These are phyloP conservation scores for Ustilago lituana DNA, from an alignment of 1,284 basidiomycete genomes.

Conservation along the genomic window DNA sequence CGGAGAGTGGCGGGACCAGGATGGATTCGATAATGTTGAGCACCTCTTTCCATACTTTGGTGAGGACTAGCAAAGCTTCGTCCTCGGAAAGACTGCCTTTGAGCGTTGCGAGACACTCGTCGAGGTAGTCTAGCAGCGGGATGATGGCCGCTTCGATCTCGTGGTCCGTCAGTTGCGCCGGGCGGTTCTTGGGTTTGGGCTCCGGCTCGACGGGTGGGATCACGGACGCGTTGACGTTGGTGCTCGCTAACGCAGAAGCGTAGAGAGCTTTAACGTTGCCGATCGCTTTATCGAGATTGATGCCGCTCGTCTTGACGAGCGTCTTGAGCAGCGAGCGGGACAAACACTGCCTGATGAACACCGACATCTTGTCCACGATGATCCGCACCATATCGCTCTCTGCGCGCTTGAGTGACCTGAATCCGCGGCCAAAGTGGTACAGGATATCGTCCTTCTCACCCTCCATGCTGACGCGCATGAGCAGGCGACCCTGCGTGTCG, in stretches of 20 bases:
- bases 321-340: conserved; percentile 76
- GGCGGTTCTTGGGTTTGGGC: conserved; percentile 66
- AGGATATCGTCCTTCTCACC: conserved; percentile 97
- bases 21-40: conserved; percentile 85
- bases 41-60: conserved; percentile 95
- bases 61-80: conserved; percentile 87
- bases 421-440: conserved; percentile 96
- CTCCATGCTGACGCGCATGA: conserved; percentile 94
- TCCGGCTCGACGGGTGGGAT: conserved; percentile 64
- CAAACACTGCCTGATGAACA: conserved; percentile 88
- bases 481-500: conserved; percentile 84
- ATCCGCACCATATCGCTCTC: conserved; percentile 96
- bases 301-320: conserved; percentile 62
- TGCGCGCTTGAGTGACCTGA: conserved; percentile 90
- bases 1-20: conserved; percentile 89
- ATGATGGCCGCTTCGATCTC: conserved; percentile 94
- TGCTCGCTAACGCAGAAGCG: conserved; percentile 60
- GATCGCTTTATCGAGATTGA: conserved; percentile 64
- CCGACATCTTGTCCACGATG: conserved; percentile 98
- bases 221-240: conserved; percentile 51
- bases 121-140: conserved; percentile 95
- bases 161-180: conserved; percentile 83
- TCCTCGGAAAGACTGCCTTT: conserved; percentile 80
- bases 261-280: conserved; percentile 65
- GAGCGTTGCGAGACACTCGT: conserved; percentile 89